Evolutionary conservation across 2,329 filamentous ascomycete species (phyloP), one percentile per base, ranked within the genome.

Genomic region (Exophiala sp.): DNA sequence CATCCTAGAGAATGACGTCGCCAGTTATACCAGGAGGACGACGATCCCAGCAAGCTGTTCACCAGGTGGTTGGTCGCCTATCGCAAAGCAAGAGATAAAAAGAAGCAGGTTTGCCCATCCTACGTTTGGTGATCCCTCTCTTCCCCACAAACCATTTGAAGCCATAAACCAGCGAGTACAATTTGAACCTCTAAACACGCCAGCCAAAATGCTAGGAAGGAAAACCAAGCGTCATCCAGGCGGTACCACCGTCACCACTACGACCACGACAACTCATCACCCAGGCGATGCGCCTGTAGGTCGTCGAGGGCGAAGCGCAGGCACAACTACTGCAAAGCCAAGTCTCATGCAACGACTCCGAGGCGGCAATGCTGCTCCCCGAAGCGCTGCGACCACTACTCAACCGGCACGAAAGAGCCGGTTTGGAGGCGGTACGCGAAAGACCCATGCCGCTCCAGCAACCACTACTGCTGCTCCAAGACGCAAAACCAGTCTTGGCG

Each of bases 401-500:
- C 69, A 64, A 72, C 69, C 16, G 69, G 66, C 64, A 16, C 42
- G 55, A 36, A 47, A 42, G 47, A 47, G 52, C 44, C 52, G 49
- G 10, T 52, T 48, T n/a, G 56, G 24, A 5, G 24, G 52, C 20
- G 41, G 41, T 16, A 46, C 46, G 11, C 44, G 50, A 7, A 41
- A 42, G 3, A 36, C 45, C 16, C 49, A 52, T 18, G 49, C 51
- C 2, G 36, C 52, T 14, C 38, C 52, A 8, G 47, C 49, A 35
- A n/a, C 52, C 7, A 45, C 52, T 16, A 33, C 43, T n/a, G 50
- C 56, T n/a, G 54, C 87, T 67, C 86, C 89, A 50, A 81, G 82
- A 68, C 83, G 87, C 65, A 82, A 85, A 64, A 78, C 82, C 2
- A 82, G 78, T 36, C 75, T 91, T 61, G 86, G 86, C 43, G 88